Percentiles rank a stretch among this genome's conserved stretches.
phyloP scores from a whole-genome alignment of 768 basidiomycete species.

The Macrocybe gigantea region DNA sequence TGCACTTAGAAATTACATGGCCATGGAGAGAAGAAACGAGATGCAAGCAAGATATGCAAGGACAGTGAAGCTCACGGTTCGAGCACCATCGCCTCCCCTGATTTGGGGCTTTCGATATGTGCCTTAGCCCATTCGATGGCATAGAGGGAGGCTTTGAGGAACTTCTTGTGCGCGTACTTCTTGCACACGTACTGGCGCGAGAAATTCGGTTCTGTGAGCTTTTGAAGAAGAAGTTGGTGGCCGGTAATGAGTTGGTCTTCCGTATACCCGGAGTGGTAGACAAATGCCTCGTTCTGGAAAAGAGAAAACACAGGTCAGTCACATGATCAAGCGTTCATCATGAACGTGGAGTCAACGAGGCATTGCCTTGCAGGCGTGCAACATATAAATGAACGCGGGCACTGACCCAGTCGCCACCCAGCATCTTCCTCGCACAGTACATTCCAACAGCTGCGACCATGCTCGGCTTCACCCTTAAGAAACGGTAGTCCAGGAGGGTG shows the following conservation, averaged over 20 bases:
- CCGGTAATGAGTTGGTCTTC: conserved; percentile 84
- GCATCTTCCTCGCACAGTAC: conserved; percentile 93
- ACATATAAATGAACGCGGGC: conserved; percentile 11
- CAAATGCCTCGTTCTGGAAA: conserved; percentile 79
- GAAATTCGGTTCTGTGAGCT: conserved; percentile 76
- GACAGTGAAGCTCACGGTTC: conserved; percentile 27
- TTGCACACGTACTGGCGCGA: conserved; percentile 83
- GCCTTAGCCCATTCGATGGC: conserved; percentile 70
- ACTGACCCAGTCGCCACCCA: conserved; percentile 95
- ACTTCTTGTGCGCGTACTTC: conserved; percentile 98
- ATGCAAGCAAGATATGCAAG: conserved; percentile 16
- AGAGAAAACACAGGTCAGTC: conserved; percentile 25
- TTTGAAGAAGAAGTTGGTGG: conserved; percentile 76
- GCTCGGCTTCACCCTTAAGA: conserved; percentile 90
- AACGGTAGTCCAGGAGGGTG: conserved; percentile 87
- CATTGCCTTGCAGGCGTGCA: conserved; percentile 8
- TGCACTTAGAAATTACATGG: not conserved
- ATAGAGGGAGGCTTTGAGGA: conserved; percentile 84
- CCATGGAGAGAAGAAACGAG: conserved; percentile 12
- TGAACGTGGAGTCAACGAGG: conserved; percentile 8
- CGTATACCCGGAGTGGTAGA: conserved; percentile 89
- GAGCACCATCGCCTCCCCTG: conserved; percentile 39
- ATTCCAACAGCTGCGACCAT: conserved; percentile 94
- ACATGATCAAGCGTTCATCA: conserved; percentile 23
- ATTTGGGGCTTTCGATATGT: conserved; percentile 32